Evolutionary conservation across 2,329 filamentous ascomycete genomes (phyloP), one percentile per base, ranked within the genome.

Genomic region (Cladosporium oxysporum): DNA sequence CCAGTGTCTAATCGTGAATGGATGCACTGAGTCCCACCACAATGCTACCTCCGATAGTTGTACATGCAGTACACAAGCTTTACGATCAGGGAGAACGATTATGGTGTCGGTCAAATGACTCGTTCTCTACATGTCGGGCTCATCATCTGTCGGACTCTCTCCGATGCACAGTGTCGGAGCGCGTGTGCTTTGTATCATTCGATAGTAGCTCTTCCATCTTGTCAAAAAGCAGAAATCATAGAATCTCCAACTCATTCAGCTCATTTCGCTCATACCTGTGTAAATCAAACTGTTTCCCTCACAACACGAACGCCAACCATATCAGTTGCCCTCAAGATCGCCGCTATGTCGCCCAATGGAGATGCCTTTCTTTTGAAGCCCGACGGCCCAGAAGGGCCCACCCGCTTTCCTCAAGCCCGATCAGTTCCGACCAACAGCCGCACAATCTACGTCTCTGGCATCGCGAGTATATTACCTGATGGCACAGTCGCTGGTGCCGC

Each of bases 401-500:
- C 68, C 28, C 66, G 66, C 47, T 69, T 68, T 26, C 64, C 68
- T 5, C 68, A 66, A 23, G 68, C 68, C 29, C 47, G 68, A 14
- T 23, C 66, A 23, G 61, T 66, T 29, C 28, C 41, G 21, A 41
- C 47, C 47, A 52, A 21, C 31, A 67, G 66, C n/a, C 49, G 60
- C 57, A 67, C 66, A 47, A 66, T 69, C 53, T 69, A 68, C 53
- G 49, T 69, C 28, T 69, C 68, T 35, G 68, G 68, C 21, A 69
- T 66, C n/a, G 67, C 68, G 26, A 68, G 66, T 18, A 14, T 66
- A 41, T 64, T 65, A 1, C 66, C 64, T 8, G 66, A 69, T 26
- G 67, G 68, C 16, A 67, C 68, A n/a, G 64, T 62, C 37, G 66
- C 64, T 41, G 68, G 68, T 18, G 68, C 67, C n/a, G 57, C 47